phyloP scores from a whole-genome alignment of 2,329 filamentous ascomycete species.

The Trematosphaeria pertusa region DNA sequence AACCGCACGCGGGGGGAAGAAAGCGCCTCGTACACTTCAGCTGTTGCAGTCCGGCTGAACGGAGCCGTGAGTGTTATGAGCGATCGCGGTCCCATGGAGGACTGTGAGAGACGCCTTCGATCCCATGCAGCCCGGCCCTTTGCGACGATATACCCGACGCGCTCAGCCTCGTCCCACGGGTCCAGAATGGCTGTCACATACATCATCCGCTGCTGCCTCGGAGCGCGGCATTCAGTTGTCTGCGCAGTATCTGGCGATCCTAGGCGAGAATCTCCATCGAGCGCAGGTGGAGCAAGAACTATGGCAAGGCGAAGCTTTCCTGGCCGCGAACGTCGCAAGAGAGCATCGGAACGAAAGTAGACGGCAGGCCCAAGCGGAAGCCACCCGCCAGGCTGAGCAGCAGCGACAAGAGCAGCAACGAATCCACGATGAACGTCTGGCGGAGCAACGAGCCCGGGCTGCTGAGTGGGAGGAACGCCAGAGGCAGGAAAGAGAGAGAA shows the following conservation, averaged over 20 bases:
- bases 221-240: constrained; percentile 3
- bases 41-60: no score
- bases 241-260: not conserved
- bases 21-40: no score
- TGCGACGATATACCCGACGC: constrained; percentile 6
- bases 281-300: constrained; percentile 1
- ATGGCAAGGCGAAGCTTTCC: not conserved
- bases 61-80: no score
- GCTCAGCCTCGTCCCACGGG: constrained; percentile 4
- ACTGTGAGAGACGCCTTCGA: not conserved
- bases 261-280: constrained; percentile 1
- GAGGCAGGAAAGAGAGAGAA: constrained; percentile 5
- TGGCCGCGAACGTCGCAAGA: constrained; percentile 4
- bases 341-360: constrained; percentile 4
- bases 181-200: not conserved
- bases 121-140: constrained; percentile 2
- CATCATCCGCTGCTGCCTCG: constrained; percentile 4
- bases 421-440: not conserved
- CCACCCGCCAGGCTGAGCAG: not conserved
- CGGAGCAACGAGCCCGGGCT: constrained; percentile 2
- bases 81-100: no score
- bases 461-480: constrained; percentile 3
- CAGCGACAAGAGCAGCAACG: constrained; percentile 9
- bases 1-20: no score
- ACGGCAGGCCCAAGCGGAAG: constrained; percentile 1